A percentile compares a stretch with the other conserved stretches of the same genome.
Evolutionary conservation across 2,329 filamentous ascomycete genomes (phyloP).

Genomic region (Fusarium xyrophilum): DNA sequence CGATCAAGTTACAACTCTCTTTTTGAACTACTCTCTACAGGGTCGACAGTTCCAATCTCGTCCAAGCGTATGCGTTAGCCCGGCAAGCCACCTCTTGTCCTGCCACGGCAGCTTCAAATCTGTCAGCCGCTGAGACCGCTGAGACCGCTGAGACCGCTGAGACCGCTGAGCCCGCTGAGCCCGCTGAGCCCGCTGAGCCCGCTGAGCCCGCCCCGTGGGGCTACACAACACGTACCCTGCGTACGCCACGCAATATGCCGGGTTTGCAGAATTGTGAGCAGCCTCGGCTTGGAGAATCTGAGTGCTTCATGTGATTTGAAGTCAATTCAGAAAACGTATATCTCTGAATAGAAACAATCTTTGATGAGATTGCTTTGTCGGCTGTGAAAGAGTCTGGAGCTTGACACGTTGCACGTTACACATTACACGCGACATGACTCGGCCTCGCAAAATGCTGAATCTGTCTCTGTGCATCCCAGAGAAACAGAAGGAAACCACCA

Average conservation of each 20-base stretch:
- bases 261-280: not conserved
- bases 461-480: accelerated
- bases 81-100: not conserved
- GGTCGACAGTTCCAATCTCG: not conserved
- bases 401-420: not conserved
- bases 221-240: not conserved
- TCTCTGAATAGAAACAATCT: accelerated
- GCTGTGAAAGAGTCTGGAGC: accelerated
- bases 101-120: not conserved
- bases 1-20: no score
- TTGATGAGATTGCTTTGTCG: not conserved
- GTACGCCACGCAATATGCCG: accelerated
- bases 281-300: not conserved
- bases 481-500: not conserved
- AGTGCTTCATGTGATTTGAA: not conserved
- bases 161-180: no score
- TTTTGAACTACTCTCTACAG: not conserved
- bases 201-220: accelerated
- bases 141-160: no score
- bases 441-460: accelerated
- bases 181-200: no score
- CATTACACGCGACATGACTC: accelerated
- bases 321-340: accelerated
- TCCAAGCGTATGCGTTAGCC: not conserved
- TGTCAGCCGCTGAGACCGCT: no score